Conservation (phyloP, 2,329 filamentous ascomycete genomes). For the Colletotrichum sp. region DNA sequence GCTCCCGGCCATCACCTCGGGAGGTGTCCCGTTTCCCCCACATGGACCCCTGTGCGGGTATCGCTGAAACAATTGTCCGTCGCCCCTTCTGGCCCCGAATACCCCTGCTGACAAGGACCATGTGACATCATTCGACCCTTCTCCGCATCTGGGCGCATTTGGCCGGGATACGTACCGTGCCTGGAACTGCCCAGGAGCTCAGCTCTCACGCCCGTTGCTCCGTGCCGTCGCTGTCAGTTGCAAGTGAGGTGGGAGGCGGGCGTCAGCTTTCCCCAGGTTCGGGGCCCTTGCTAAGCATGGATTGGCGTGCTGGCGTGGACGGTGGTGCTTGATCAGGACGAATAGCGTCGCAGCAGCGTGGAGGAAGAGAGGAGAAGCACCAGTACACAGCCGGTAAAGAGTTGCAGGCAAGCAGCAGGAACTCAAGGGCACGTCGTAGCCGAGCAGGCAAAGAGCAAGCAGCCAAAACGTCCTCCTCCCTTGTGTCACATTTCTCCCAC, state of each 20-base stretch:
- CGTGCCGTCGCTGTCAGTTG: neutral
- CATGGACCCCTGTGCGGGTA: neutral
- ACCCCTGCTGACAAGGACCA: neutral
- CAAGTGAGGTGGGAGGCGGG: neutral
- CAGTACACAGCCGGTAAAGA: neutral
- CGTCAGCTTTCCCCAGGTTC: conserved; percentile 21
- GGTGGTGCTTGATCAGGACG: conserved; percentile 9
- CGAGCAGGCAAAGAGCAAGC: neutral
- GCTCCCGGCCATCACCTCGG: neutral
- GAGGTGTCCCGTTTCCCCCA: neutral
- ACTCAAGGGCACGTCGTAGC: neutral
- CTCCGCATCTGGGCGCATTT: conserved; percentile 21
- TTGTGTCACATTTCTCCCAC: conserved; percentile 9
- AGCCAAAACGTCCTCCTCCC: conserved; percentile 5
- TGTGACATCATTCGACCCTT: conserved; percentile 22
- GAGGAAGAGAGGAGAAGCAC: neutral
- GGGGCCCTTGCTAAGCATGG: neutral
- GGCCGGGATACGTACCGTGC: conserved; percentile 13
- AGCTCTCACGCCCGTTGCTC: neutral
- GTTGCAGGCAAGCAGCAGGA: neutral
- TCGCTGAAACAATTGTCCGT: conserved; percentile 4
- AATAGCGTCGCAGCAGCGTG: neutral
- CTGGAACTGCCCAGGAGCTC: neutral
- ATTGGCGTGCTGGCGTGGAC: neutral
- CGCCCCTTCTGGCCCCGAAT: neutral